These are phyloP conservation scores for Choricystis sp. DNA, from an alignment of 139 green algal genomes.

Conservation along the genomic window DNA sequence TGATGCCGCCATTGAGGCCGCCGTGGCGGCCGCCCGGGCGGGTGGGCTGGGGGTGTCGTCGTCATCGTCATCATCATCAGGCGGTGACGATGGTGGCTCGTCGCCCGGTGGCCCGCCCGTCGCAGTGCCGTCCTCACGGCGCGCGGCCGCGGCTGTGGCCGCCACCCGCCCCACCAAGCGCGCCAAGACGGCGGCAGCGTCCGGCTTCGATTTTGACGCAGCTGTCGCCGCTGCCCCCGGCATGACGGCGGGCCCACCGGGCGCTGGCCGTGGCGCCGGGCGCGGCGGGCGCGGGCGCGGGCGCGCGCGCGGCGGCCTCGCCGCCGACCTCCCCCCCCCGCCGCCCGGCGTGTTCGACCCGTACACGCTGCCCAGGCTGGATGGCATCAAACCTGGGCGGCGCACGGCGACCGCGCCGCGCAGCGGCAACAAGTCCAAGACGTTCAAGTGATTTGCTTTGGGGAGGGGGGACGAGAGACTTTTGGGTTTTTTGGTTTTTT, in stretches of 20 bases:
- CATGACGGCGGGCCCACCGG: slow-evolving; percentile 2
- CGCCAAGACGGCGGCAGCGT: background rate
- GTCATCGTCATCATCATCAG: no score
- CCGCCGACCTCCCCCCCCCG: background rate
- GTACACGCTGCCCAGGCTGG: slow-evolving; percentile 5
- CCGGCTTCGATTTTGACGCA: background rate
- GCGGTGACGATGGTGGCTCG: no score
- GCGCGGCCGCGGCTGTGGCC: background rate
- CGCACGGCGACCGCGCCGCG: slow-evolving; percentile 12
- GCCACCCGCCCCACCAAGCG: background rate
- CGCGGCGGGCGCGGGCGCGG: slow-evolving; percentile 7
- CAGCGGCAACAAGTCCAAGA: slow-evolving; percentile 21
- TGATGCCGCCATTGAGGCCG: no score
- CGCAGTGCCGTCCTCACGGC: background rate
- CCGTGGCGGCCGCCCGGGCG: no score
- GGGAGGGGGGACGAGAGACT: no score
- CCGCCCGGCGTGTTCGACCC: slow-evolving; percentile 15
- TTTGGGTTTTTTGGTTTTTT: no score
- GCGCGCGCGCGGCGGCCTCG: background rate
- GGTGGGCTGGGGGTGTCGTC: no score
- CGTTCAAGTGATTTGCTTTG: no score
- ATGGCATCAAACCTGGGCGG: slow-evolving; percentile 21
- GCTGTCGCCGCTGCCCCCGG: slow-evolving; percentile 8
- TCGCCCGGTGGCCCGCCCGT: no score
- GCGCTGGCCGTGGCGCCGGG: background rate